phyloP scores from a whole-genome alignment of 805 yeast genomes.

The Cyberlindnera petersonii region DNA sequence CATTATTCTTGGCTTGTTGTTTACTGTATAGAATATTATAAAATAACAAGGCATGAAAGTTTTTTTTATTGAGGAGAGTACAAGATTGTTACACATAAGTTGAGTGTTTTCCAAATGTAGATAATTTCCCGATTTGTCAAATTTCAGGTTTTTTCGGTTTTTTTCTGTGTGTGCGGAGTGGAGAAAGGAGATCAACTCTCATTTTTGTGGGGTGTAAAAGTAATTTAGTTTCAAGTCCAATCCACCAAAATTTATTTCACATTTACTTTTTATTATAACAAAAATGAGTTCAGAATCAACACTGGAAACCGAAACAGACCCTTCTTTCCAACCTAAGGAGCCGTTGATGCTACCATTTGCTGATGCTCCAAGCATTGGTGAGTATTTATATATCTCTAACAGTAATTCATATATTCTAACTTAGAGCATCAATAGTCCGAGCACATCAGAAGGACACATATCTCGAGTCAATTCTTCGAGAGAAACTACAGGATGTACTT shows the following conservation, averaged over 20 bases:
- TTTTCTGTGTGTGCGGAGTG: no score
- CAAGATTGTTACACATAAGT: no score
- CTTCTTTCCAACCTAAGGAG: background rate
- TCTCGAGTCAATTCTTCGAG: constrained; percentile 51
- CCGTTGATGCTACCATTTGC: constrained; percentile 54
- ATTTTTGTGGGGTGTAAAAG: no score
- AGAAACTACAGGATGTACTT: constrained; percentile 53
- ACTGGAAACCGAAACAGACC: background rate
- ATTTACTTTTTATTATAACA: no score
- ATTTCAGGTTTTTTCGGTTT: no score
- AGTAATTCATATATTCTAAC: constrained; percentile 1
- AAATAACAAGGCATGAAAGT: no score
- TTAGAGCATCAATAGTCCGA: constrained; percentile 46
- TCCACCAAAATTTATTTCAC: no score
- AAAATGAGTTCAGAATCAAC: background rate
- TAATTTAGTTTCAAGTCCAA: no score
- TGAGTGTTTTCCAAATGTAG: background rate
- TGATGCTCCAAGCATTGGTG: constrained; percentile 81
- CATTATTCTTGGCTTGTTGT: background rate
- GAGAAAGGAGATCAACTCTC: no score
- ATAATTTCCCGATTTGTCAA: background rate
- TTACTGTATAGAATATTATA: background rate
- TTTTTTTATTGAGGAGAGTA: no score
- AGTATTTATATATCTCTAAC: background rate
- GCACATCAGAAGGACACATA: constrained; percentile 88